A percentile compares a stretch with the other conserved stretches of the same genome.
Conservation (phyloP, 1,284 basidiomycete species). For the Thecaphora frezii region DNA sequence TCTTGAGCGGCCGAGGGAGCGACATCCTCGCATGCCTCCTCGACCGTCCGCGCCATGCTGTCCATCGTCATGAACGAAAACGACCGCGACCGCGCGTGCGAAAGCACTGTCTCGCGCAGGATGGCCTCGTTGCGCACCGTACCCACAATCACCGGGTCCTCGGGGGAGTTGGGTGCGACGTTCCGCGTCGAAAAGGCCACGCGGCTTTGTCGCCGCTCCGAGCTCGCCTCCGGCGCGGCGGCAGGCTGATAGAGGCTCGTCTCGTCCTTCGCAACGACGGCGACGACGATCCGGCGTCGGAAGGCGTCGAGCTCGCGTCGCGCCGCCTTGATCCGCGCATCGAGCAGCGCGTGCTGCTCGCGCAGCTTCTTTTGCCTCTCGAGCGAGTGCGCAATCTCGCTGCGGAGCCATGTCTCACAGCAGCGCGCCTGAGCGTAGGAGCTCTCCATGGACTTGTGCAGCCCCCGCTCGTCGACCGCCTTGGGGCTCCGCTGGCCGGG, state of each 20-base stretch:
- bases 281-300: slow-evolving; percentile 15
- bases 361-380: slow-evolving; percentile 28
- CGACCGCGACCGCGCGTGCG: not conserved
- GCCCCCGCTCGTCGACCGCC: slow-evolving; percentile 24
- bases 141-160: not conserved
- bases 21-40: too few species aligned
- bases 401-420: slow-evolving; percentile 26
- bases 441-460: slow-evolving; percentile 42
- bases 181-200: not conserved
- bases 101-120: not conserved
- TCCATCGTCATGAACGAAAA: not conserved
- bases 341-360: slow-evolving; percentile 14
- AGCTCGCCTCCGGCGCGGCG: not conserved
- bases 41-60: not conserved
- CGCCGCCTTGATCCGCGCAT: slow-evolving; percentile 10
- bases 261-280: slow-evolving; percentile 1
- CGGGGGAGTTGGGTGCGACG: not conserved
- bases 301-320: slow-evolving; percentile 10
- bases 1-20: too few species aligned
- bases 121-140: not conserved
- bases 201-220: too few species aligned
- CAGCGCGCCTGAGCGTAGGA: slow-evolving; percentile 40
- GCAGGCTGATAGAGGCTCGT: not conserved
- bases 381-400: slow-evolving; percentile 27
- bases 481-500: slow-evolving; percentile 32